These are phyloP conservation scores for Helicostylum pulchrum DNA, from an alignment of 192 early-diverging fungal genomes.

Conservation along the genomic window DNA sequence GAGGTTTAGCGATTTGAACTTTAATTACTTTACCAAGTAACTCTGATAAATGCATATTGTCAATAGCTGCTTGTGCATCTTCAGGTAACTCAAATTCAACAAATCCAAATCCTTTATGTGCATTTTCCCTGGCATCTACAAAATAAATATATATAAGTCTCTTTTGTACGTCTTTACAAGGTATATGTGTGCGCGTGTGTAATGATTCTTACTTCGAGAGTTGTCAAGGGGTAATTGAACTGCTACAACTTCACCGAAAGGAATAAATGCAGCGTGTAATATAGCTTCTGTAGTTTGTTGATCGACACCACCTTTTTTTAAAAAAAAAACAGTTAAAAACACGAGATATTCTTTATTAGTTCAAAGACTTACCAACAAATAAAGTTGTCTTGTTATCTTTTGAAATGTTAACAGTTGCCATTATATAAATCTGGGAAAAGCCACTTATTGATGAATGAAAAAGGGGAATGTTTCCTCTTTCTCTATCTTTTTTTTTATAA, in stretches of 20 bases:
- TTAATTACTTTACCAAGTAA: conserved; percentile 87
- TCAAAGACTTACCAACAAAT: conserved; percentile 39
- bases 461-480: too few species aligned
- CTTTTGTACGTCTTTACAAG: too few species aligned
- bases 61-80: conserved; percentile 86
- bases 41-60: conserved; percentile 93
- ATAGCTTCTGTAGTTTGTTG: conserved; percentile 73
- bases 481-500: too few species aligned
- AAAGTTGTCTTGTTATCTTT: conserved; percentile 43
- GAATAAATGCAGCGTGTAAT: conserved; percentile 86
- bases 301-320: conserved; percentile 70
- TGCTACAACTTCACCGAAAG: conserved; percentile 93
- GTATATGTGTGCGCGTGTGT: background rate
- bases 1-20: conserved; percentile 78
- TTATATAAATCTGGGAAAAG: background rate
- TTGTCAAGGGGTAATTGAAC: conserved; percentile 84
- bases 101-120: conserved; percentile 94
- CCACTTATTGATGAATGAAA: too few species aligned
- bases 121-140: conserved; percentile 42
- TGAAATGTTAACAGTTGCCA: conserved; percentile 20
- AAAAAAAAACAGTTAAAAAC: background rate
- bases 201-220: conserved; percentile 48
- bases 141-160: background rate
- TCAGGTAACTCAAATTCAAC: conserved; percentile 84
- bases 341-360: background rate